Base-by-base conservation (phyloP, 306 rosid genomes). In the Fragaria vesca region DNA sequence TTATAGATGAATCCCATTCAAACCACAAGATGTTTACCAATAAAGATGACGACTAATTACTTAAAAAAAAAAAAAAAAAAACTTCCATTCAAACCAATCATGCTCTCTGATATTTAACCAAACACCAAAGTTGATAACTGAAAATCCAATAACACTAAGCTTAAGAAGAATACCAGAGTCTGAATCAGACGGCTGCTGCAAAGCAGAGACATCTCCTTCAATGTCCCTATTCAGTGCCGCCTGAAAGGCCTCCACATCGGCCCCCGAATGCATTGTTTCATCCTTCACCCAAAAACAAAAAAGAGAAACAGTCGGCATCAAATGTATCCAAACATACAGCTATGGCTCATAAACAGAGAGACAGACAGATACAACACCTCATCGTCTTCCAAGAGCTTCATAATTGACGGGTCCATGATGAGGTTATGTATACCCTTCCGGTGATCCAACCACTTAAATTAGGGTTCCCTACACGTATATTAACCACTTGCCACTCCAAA, bases 371-470 rank as follows among this genome's bases (percentile, higher is more conserved):
- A 67, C 8, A 66, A 77, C 76, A 93, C 97, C 93, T 93, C 98
- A 5, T 91, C 98, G 74, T 91, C 98, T 74, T 93, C 98, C 61
- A 93, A 89, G 73, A 93, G 94, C 88, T 93, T 91, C 89, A 93
- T 86, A 71, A 93, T 90, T 30, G 96, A 91, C 8, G 93, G 97
- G 80, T 91, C 98, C 98, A 91, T 93, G 52, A 62, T 66, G 71
- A 66, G 55, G 63, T 8, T 30, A 34, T 32, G 69, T 15, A 32
- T 32, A 13, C 38, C 45, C 16, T 30, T 32, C 45, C 10, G 26
- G 26, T 54, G 26, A 54, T 54, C 61, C 61, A 18, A 54, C 61
- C 26, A 20, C 38, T 12, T 24, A 60, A 26, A 24, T 60, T 26
- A 60, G 36, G 13, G 66, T 26, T 5, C 18, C 66, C 18, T 12